These are phyloP conservation scores for Aurantiochytrium sp. DNA, from an alignment of 108 stramenopile genomes.

Conservation along the genomic window DNA sequence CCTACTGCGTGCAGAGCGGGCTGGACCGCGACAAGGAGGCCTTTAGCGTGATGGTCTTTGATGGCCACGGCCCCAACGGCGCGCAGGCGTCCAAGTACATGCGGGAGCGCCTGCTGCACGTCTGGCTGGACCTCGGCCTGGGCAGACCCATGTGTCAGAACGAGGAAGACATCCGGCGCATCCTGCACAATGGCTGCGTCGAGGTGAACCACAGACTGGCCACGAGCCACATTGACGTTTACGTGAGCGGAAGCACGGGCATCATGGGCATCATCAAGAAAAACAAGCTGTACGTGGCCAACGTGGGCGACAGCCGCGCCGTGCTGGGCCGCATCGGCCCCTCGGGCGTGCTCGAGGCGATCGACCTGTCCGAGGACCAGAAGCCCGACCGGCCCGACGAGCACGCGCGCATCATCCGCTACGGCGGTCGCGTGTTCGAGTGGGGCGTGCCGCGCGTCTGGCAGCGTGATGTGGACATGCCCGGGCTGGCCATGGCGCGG, in stretches of 20 bases:
- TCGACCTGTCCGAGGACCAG: constrained; percentile 53
- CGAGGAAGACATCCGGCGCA: neutral
- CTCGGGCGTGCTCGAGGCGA: constrained; percentile 20
- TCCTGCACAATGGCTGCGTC: constrained; percentile 18
- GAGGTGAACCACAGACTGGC: neutral
- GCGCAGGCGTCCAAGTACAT: constrained; percentile 14
- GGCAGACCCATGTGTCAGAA: neutral
- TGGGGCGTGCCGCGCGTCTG: constrained; percentile 46
- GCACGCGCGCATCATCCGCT: constrained; percentile 40
- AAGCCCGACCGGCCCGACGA: constrained; percentile 47
- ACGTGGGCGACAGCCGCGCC: constrained; percentile 91
- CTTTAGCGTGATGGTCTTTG: constrained; percentile 16
- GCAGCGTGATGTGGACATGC: constrained; percentile 29
- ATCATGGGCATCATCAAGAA: constrained; percentile 77
- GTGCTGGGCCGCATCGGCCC: constrained; percentile 63
- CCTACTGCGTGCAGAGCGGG: neutral
- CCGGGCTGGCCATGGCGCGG: constrained; percentile 77
- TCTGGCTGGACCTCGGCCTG: neutral
- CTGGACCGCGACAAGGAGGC: neutral
- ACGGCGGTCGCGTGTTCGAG: constrained; percentile 49
- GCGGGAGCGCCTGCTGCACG: neutral
- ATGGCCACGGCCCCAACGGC: constrained; percentile 36
- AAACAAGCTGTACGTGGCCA: constrained; percentile 74
- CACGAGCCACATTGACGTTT: constrained; percentile 23
- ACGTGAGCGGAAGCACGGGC: constrained; percentile 77